Evolutionary conservation across 176 grass and related monocot genomes (phyloP), one percentile per base, ranked within the genome.

Genomic region (Zea mays): DNA sequence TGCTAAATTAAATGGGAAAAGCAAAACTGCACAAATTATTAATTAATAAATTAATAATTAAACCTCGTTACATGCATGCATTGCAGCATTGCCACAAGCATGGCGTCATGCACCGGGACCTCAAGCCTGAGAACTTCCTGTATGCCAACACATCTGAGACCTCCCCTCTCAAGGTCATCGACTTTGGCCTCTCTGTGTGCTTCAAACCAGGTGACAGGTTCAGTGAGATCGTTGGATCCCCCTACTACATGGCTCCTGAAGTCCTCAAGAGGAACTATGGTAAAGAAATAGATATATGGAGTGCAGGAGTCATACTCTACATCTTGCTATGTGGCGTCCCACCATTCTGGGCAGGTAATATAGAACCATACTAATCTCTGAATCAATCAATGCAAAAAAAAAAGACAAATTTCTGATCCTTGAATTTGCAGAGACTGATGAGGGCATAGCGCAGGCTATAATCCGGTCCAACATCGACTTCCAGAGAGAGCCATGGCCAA

Each of bases 91-190:
- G 86, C 63, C 86, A 88, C 39, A 69, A 55, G 16, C 14, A 83
- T 2, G 88, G 93, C 7, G 93, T 97, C 43, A 97, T 97, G 88
- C 94, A 97, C 56, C 86, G 94, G 11, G 94, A 97, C 60, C 84
- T 97, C 39, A 97, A 97, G 74, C 94, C 94, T 33, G 91, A 99
- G 81, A 99, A 99, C 58, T 99, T 99, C 71, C 72, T 99, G 48
- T 85, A 88, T 6, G 82, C 77, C 48, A 60, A 81, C 54, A 43
- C 86, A 51, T 88, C 86, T 16, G 86, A 88, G 71, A 81, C 16
- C 58, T 88, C 86, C 58, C 77, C 77, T 36, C 82, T 88, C 48
- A 88, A 81, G 72, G 86, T 85, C 59, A 88, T 88, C 48, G 82
- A 88, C 65, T 85, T 88, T 6, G 86, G 86, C n/a, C 82, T 88